A percentile compares a stretch with the other conserved stretches of the same genome.
phyloP scores from a whole-genome alignment of 2,329 filamentous ascomycete genomes.

The Monosporascus sp. region DNA sequence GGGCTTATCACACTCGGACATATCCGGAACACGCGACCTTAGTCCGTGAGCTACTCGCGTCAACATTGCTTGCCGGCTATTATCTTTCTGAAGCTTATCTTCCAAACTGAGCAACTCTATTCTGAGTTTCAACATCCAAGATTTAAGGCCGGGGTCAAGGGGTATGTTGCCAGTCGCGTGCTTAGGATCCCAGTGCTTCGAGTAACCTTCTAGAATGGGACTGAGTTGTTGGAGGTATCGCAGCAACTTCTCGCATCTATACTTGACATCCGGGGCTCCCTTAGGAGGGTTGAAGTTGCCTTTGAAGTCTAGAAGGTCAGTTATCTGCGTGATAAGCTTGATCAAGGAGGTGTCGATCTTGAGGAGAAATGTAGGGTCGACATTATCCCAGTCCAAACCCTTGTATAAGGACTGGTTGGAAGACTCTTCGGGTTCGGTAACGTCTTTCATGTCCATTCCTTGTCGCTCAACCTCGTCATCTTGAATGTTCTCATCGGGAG shows the following conservation, averaged over 20 bases:
- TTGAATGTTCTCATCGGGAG: neutral
- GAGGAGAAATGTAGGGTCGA: conserved; percentile 4
- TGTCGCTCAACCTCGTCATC: neutral
- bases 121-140: conserved; percentile 16
- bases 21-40: neutral
- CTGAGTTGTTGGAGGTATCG: conserved; percentile 10
- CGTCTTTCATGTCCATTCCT: conserved; percentile 3
- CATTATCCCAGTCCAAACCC: conserved; percentile 1
- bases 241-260: conserved; percentile 5
- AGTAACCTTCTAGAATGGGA: conserved; percentile 15
- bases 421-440: neutral
- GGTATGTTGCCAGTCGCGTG: conserved; percentile 7
- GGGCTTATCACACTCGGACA: neutral
- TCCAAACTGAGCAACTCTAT: conserved; percentile 11
- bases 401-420: neutral
- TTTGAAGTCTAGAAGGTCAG: neutral
- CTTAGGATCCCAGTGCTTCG: conserved; percentile 8
- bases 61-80: neutral
- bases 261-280: neutral
- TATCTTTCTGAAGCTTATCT: conserved; percentile 2
- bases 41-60: too few species aligned
- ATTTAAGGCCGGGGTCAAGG: conserved; percentile 14
- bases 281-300: neutral
- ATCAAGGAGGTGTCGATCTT: conserved; percentile 3
- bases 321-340: conserved; percentile 7